phyloP scores from a whole-genome alignment of 2,329 filamentous ascomycete species.

The Cladosporium sp. region DNA sequence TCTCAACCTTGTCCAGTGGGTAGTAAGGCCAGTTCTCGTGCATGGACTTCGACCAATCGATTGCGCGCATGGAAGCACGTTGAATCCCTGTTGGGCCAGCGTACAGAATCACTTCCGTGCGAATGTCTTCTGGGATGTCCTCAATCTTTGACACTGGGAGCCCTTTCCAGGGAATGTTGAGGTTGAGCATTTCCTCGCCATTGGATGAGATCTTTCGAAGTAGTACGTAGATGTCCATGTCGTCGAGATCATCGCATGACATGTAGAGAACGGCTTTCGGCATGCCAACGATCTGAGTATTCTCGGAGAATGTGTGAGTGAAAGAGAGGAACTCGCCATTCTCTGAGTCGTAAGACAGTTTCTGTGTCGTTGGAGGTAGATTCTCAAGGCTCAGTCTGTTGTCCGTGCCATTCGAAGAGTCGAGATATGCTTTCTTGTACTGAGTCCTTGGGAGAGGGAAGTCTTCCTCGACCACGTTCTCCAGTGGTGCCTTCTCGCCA shows the following conservation, averaged over 20 bases:
- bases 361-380: background rate
- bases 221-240: constrained; percentile 17
- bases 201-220: constrained; percentile 16
- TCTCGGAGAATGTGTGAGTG: constrained; percentile 36
- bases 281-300: constrained; percentile 39
- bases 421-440: constrained; percentile 9
- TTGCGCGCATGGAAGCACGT: constrained; percentile 7
- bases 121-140: background rate
- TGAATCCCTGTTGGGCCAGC: constrained; percentile 5
- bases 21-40: constrained; percentile 11
- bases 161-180: constrained; percentile 15
- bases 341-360: constrained; percentile 16
- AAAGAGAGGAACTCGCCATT: constrained; percentile 26
- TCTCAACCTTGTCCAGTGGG: constrained; percentile 7
- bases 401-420: too few species aligned
- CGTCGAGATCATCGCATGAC: constrained; percentile 23
- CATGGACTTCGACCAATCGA: background rate
- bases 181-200: constrained; percentile 10
- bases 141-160: constrained; percentile 39
- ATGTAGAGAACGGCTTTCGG: constrained; percentile 44
- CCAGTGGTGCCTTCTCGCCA: constrained; percentile 26
- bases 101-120: constrained; percentile 5
- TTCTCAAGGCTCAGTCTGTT: background rate
- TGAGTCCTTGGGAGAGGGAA: constrained; percentile 14
- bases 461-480: constrained; percentile 6